Evolutionary conservation across 345 rosid species (phyloP).

Genomic region (Lepidium didymum): DNA sequence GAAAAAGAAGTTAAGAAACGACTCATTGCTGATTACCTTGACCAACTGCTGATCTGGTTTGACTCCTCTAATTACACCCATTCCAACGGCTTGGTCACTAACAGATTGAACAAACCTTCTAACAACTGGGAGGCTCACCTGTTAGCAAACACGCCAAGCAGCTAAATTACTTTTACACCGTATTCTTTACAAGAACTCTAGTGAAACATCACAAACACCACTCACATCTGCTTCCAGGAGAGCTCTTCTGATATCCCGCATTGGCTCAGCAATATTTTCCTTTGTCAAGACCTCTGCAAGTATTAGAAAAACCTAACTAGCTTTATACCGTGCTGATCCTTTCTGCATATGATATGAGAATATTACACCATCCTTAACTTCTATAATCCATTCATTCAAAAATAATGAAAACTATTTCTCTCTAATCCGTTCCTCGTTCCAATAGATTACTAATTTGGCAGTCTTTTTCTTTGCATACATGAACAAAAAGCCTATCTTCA

Average conservation of each 20-base stretch:
- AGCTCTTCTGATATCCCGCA: slow-evolving; percentile 94
- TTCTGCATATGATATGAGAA: not conserved
- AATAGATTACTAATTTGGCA: not conserved
- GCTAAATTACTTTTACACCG: not conserved
- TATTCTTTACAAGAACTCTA: not conserved
- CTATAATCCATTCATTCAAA: not conserved
- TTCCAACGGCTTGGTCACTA: slow-evolving; percentile 87
- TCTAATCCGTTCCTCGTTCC: not conserved
- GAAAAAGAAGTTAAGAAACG: not conserved
- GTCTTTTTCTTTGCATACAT: not conserved
- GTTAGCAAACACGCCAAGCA: slow-evolving; percentile 22
- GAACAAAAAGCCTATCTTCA: not conserved
- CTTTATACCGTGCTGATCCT: not conserved
- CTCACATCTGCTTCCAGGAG: slow-evolving; percentile 99
- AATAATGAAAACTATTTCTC: not conserved
- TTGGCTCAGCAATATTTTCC: slow-evolving; percentile 93
- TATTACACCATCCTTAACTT: not conserved
- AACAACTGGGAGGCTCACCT: slow-evolving; percentile 98
- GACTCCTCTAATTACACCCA: slow-evolving; percentile 78
- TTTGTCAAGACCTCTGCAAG: slow-evolving; percentile 78
- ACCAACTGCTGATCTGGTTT: slow-evolving; percentile 96
- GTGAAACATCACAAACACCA: slow-evolving; percentile 7
- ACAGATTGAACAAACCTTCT: slow-evolving; percentile 92
- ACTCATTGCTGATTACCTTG: slow-evolving; percentile 41
- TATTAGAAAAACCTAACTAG: slow-evolving; percentile 12